Percentiles rank a stretch among this genome's conserved stretches.
Conservation (phyloP, 805 yeast species). For the Candida dajiaensis region DNA sequence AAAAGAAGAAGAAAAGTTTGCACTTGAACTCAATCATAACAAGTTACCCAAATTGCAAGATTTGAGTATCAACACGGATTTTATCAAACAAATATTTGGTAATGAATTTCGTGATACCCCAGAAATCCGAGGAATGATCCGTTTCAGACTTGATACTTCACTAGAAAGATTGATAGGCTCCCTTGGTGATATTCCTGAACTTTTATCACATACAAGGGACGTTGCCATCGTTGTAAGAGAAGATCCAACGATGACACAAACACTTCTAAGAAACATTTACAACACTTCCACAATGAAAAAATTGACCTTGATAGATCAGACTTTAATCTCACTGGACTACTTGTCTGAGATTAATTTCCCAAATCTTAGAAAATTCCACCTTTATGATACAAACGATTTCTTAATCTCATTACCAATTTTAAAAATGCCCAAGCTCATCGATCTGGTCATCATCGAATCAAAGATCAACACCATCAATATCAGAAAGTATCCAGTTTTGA, state of each 20-base stretch:
- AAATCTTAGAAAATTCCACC: background rate
- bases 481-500: background rate
- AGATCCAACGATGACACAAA: background rate
- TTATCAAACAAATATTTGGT: background rate
- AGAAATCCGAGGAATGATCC: too few species aligned
- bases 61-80: background rate
- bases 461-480: background rate
- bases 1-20: background rate
- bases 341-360: background rate
- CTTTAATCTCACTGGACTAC: background rate
- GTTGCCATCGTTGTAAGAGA: background rate
- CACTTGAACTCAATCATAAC: background rate
- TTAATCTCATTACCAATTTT: background rate
- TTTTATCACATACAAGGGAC: background rate
- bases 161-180: background rate
- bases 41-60: background rate
- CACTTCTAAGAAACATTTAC: background rate
- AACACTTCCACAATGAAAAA: background rate
- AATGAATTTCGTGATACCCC: background rate
- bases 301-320: background rate
- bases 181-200: background rate
- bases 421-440: background rate
- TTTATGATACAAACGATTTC: background rate
- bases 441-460: background rate
- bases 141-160: background rate